Evolutionary conservation across 495 filamentous ascomycete species (phyloP).

Genomic region (Friedmanniomyces endolithicus): DNA sequence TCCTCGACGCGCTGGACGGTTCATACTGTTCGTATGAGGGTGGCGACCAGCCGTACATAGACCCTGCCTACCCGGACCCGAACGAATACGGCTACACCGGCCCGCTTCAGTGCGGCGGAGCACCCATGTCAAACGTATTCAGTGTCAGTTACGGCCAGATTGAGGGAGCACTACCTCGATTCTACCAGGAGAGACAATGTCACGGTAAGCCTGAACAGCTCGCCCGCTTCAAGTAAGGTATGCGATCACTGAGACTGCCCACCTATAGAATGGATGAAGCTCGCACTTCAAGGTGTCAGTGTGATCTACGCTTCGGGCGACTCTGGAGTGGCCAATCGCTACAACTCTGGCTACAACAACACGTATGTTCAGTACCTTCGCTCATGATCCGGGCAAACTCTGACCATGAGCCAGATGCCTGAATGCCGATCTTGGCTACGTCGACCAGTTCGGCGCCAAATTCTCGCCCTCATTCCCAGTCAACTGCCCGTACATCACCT

Average conservation of each 20-base stretch:
- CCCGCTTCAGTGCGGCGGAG: conserved; percentile 26
- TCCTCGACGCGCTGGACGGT: conserved; percentile 17
- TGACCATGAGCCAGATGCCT: conserved; percentile 22
- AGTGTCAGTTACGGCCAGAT: conserved; percentile 14
- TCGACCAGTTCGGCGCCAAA: conserved; percentile 25
- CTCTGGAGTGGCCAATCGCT: conserved; percentile 14
- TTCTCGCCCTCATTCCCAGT: conserved; percentile 40
- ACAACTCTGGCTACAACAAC: conserved; percentile 20
- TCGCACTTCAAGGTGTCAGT: conserved; percentile 15
- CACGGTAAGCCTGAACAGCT: no score
- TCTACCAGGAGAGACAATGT: conserved; percentile 18
- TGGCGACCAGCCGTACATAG: conserved; percentile 12
- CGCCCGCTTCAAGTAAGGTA: no score
- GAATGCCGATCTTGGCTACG: conserved; percentile 19
- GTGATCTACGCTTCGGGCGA: conserved; percentile 15
- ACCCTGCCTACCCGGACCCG: conserved; percentile 13
- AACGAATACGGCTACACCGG: conserved; percentile 29
- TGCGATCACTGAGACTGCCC: no score
- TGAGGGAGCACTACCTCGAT: conserved; percentile 13
- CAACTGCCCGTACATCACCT: conserved; percentile 41
- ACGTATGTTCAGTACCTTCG: background rate
- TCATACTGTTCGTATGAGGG: conserved; percentile 14
- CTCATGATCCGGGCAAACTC: background rate
- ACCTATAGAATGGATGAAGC: conserved; percentile 19
- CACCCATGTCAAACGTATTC: conserved; percentile 18